Evolutionary conservation across 192 early-diverging fungal species (phyloP), one percentile per base, ranked within the genome.

Genomic region (Coemansia sp.): DNA sequence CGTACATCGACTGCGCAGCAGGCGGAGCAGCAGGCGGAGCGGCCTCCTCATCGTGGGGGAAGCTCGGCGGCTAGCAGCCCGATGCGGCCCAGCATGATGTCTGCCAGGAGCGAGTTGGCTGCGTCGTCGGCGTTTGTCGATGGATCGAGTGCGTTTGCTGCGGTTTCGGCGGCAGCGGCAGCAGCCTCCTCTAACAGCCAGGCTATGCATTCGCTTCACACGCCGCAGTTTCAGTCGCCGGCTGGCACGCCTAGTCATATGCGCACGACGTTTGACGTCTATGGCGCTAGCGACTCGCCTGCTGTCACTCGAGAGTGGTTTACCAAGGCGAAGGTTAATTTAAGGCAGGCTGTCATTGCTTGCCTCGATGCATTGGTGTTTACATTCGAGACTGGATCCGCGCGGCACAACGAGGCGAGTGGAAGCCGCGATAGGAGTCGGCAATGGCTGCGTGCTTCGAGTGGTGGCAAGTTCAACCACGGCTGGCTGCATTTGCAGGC

Each of bases 81-180:
- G 31, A 58, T 58, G 41, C 53, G 41, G 41, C 61, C 69, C 3
- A 65, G 69, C 29, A 58, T 58, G 55, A 59, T 55, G 63, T 65
- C 69, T 19, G 37, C 63, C 21, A 51, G 69, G 25, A 59, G 51
- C 7, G 69, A 71, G n/a, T 15, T 58, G 29, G 55, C 70, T n/a
- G 80, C 72, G 0, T 62, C 68, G 62, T 74, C 71, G 9, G 70
- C 72, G 31, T 72, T 83, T 57, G 25, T 70, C 12, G 80, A 83
- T 29, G 80, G 80, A 14, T 59, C 76, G 5, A 68, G 66, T 14
- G 80, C 80, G 9, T 82, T 82, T 66, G 72, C 72, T n/a, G 80
- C 80, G 0, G 80, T 73, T 9, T 63, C 72, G 36, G 75, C 80
- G 5, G 80, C 78, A 1, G 70, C 75, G 2, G 73, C 73, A 1